phyloP scores from a whole-genome alignment of 345 rosid genomes.

The Alliaria petiolata region DNA sequence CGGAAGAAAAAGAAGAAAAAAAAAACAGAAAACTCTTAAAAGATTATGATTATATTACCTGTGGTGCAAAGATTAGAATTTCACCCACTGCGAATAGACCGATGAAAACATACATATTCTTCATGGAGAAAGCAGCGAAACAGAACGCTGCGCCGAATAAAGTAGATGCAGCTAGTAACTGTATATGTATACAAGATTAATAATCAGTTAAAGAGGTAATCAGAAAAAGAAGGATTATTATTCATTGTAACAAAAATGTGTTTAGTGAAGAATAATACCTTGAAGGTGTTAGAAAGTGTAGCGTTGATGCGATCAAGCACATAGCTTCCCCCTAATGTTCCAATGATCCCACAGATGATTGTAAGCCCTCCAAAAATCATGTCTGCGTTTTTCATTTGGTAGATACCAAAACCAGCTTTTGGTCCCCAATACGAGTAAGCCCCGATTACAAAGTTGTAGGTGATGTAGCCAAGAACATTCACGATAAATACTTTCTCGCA shows the following conservation, averaged over 20 bases:
- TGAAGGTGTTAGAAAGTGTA: conserved; percentile 85
- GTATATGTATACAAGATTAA: conserved; percentile 38
- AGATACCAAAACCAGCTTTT: conserved; percentile 90
- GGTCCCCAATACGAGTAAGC: conserved; percentile 99
- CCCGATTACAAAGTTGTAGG: conserved; percentile 91
- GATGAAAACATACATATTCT: conserved; percentile 67
- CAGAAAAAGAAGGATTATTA: neutral
- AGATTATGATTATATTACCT: conserved; percentile 45
- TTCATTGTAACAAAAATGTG: neutral
- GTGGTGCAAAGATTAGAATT: conserved; percentile 86
- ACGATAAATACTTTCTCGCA: conserved; percentile 62
- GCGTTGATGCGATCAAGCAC: conserved; percentile 66
- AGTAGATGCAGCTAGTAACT: conserved; percentile 82
- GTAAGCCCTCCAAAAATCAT: conserved; percentile 93
- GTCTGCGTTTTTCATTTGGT: conserved; percentile 85
- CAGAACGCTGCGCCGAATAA: conserved; percentile 79
- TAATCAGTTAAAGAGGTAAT: neutral
- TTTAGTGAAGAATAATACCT: conserved; percentile 39
- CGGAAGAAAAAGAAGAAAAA: neutral
- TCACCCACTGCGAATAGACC: conserved; percentile 82
- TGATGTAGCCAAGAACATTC: conserved; percentile 85
- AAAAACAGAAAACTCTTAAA: neutral
- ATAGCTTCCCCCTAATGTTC: conserved; percentile 79
- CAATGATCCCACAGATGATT: conserved; percentile 77
- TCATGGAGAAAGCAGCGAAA: conserved; percentile 76